phyloP scores from a whole-genome alignment of 352 stramenopile species.

The Phytophthora hybrid region DNA sequence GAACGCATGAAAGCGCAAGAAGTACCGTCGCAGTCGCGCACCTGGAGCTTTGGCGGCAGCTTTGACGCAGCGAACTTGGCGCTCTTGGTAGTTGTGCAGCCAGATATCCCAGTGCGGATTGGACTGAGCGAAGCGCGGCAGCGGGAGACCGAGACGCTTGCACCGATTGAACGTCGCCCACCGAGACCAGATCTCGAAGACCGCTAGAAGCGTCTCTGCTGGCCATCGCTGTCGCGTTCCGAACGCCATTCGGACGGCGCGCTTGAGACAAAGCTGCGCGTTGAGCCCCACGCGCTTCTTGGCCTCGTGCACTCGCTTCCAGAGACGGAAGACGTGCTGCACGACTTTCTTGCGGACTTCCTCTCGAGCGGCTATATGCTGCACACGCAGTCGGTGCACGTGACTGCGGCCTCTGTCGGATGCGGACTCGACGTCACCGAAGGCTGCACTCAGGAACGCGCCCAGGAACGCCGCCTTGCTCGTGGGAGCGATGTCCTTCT shows the following conservation, averaged over 20 bases:
- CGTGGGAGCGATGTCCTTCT: conserved; percentile 12
- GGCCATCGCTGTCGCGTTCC: conserved; percentile 62
- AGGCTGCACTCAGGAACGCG: conserved; percentile 67
- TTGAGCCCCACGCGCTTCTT: conserved; percentile 63
- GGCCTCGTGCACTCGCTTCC: conserved; percentile 61
- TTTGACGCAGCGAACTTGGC: conserved; percentile 78
- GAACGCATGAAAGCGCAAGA: conserved; percentile 46
- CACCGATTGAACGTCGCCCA: conserved; percentile 65
- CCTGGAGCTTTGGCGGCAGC: conserved; percentile 58
- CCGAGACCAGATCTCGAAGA: conserved; percentile 77
- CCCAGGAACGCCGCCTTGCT: conserved; percentile 35
- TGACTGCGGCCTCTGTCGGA: conserved; percentile 26
- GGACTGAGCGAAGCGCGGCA: conserved; percentile 52
- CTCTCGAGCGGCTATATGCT: conserved; percentile 55
- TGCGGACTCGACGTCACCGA: conserved; percentile 50
- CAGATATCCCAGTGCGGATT: conserved; percentile 79
- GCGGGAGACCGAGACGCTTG: conserved; percentile 52
- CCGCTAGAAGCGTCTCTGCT: conserved; percentile 63
- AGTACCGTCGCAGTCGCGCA: conserved; percentile 58
- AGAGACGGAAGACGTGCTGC: conserved; percentile 70
- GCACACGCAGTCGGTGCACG: conserved; percentile 47
- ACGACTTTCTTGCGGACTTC: conserved; percentile 73
- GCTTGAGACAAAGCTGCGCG: conserved; percentile 79
- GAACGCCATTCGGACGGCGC: conserved; percentile 69
- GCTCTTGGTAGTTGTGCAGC: conserved; percentile 81